A percentile compares a stretch with the other conserved stretches of the same genome.
These are phyloP conservation scores for Pholiota conissans DNA, from an alignment of 768 basidiomycete genomes.

Conservation along the genomic window DNA sequence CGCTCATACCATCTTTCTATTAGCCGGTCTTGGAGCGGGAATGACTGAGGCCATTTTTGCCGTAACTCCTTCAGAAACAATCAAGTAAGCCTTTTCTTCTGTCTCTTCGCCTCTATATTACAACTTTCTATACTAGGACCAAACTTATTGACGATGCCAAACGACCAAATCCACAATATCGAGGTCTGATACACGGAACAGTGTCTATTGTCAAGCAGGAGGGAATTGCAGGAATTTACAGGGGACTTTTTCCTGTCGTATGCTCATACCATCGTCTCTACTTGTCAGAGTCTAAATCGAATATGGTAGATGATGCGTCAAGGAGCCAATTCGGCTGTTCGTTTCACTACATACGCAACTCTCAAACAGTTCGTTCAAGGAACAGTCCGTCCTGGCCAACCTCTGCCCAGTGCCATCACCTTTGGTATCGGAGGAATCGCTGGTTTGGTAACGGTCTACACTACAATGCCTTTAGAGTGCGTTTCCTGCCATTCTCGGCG, in stretches of 20 bases:
- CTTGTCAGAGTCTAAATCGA: not conserved
- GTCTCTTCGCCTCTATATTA: not conserved
- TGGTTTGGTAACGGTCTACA: conserved; percentile 92
- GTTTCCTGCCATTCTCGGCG: conserved; percentile 20
- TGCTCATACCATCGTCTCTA: conserved; percentile 26
- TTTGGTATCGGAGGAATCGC: conserved; percentile 95
- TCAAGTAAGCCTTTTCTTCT: conserved; percentile 67
- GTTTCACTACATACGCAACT: conserved; percentile 94
- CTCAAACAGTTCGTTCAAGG: conserved; percentile 93
- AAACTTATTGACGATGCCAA: conserved; percentile 96
- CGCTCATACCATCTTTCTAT: not conserved
- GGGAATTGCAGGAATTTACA: conserved; percentile 82
- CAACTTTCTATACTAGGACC: conserved; percentile 55
- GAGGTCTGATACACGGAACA: conserved; percentile 86
- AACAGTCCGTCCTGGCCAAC: conserved; percentile 77
- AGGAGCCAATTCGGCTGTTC: conserved; percentile 95
- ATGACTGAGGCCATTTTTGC: conserved; percentile 92
- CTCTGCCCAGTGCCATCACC: conserved; percentile 83
- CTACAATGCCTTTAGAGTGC: conserved; percentile 83
- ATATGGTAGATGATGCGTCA: conserved; percentile 90
- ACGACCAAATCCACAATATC: conserved; percentile 80
- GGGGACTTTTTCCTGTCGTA: conserved; percentile 93
- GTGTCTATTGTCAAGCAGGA: conserved; percentile 78
- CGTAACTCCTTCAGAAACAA: conserved; percentile 96
- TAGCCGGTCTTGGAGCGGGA: conserved; percentile 84